phyloP scores from a whole-genome alignment of 345 rosid species.

The Pistacia vera region DNA sequence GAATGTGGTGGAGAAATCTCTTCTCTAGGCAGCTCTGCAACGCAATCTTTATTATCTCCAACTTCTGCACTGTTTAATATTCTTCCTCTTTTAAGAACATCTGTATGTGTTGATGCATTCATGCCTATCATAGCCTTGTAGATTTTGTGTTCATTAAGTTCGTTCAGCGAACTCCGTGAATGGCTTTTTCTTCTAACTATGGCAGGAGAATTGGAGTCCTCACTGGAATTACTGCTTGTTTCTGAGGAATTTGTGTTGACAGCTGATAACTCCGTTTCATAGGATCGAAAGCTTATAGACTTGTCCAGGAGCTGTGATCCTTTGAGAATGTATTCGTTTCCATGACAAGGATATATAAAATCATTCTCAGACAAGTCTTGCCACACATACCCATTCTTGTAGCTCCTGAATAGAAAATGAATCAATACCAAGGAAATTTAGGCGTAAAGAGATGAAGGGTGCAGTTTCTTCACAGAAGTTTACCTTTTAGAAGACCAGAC shows the following conservation, averaged over 20 bases:
- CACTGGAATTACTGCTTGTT: slow-evolving; percentile 21
- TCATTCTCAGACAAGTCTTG: slow-evolving; percentile 65
- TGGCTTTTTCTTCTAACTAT: slow-evolving; percentile 17
- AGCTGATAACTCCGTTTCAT: slow-evolving; percentile 29
- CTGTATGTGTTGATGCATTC: slow-evolving; percentile 61
- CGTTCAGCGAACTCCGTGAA: slow-evolving; percentile 23
- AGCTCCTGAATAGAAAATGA: slow-evolving; percentile 41
- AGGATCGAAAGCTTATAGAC: slow-evolving; percentile 33
- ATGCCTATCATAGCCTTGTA: slow-evolving; percentile 28
- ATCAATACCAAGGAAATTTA: neutral
- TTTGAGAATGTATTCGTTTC: slow-evolving; percentile 66
- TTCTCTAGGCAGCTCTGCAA: slow-evolving; percentile 14
- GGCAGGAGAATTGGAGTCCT: slow-evolving; percentile 25
- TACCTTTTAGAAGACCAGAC: slow-evolving; percentile 76
- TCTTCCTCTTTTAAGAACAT: slow-evolving; percentile 13
- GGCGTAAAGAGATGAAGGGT: neutral
- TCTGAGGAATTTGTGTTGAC: slow-evolving; percentile 31
- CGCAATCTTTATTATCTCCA: slow-evolving; percentile 1
- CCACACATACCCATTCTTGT: slow-evolving; percentile 72
- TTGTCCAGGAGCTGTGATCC: slow-evolving; percentile 54
- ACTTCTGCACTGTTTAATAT: slow-evolving; percentile 11
- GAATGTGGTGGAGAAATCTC: slow-evolving; percentile 38
- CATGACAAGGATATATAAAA: slow-evolving; percentile 55
- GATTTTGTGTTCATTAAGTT: slow-evolving; percentile 22
- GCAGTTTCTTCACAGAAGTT: neutral